phyloP scores from a whole-genome alignment of 176 grass and related monocot species.

The Oryza officinalis region DNA sequence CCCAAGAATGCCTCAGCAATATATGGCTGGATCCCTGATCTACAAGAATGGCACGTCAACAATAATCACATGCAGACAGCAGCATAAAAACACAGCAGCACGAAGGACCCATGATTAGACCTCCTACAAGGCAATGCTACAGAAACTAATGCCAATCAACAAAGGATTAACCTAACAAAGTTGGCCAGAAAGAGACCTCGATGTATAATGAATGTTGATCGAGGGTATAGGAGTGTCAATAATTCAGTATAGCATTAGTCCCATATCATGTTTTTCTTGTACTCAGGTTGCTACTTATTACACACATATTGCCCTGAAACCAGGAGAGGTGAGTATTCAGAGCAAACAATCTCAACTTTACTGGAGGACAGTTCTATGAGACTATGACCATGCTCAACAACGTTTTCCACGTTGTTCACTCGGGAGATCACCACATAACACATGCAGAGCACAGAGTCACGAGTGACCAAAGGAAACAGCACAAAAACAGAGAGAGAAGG shows the following conservation, averaged over 20 bases:
- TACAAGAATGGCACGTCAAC: conserved; percentile 35
- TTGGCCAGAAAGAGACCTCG: background rate
- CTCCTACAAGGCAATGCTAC: background rate
- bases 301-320: background rate
- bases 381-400: background rate
- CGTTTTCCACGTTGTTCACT: background rate
- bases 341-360: background rate
- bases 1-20: conserved; percentile 5
- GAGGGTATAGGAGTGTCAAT: background rate
- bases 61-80: background rate
- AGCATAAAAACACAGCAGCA: background rate
- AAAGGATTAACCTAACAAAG: background rate
- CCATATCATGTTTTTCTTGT: background rate
- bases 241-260: background rate
- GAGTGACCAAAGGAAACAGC: background rate
- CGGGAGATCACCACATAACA: background rate
- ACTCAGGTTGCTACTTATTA: background rate
- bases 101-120: background rate
- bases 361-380: background rate
- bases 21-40: conserved; percentile 23
- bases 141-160: background rate
- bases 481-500: background rate
- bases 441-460: background rate
- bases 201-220: background rate
- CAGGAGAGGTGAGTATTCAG: background rate